Conservation (phyloP, 2,329 filamentous ascomycete species). For the Hysterium pulicare region DNA sequence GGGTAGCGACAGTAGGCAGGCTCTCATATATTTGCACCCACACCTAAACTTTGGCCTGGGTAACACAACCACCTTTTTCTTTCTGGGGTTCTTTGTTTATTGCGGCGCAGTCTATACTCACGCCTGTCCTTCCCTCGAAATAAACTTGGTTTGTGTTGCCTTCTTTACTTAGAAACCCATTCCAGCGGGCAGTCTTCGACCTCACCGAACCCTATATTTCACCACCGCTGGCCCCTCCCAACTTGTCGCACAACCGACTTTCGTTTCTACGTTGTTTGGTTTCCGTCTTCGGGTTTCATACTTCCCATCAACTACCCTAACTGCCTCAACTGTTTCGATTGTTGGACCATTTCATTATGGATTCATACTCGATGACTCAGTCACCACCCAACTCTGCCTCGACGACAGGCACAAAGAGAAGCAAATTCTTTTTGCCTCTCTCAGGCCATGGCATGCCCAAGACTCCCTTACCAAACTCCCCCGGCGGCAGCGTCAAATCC, state of each 20-base stretch:
- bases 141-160: neutral
- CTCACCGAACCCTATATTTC: too few species aligned
- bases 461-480: conserved; percentile 23
- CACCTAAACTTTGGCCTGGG: too few species aligned
- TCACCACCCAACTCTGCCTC: conserved; percentile 21
- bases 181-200: too few species aligned
- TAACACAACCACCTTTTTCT: neutral
- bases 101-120: neutral
- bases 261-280: too few species aligned
- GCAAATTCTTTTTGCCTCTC: conserved; percentile 22
- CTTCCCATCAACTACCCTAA: too few species aligned
- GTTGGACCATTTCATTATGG: too few species aligned
- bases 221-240: too few species aligned
- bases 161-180: too few species aligned
- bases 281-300: too few species aligned
- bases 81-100: neutral
- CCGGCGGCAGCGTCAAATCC: conserved; percentile 18
- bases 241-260: too few species aligned
- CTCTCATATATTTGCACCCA: neutral
- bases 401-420: conserved; percentile 9
- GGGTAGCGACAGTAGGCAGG: neutral
- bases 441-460: conserved; percentile 34
- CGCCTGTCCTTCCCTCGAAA: neutral
- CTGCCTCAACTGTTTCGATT: too few species aligned
- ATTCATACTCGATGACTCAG: too few species aligned